Evolutionary conservation across 75 land plant species (phyloP).

Genomic region (Sequoia sempervirens): DNA sequence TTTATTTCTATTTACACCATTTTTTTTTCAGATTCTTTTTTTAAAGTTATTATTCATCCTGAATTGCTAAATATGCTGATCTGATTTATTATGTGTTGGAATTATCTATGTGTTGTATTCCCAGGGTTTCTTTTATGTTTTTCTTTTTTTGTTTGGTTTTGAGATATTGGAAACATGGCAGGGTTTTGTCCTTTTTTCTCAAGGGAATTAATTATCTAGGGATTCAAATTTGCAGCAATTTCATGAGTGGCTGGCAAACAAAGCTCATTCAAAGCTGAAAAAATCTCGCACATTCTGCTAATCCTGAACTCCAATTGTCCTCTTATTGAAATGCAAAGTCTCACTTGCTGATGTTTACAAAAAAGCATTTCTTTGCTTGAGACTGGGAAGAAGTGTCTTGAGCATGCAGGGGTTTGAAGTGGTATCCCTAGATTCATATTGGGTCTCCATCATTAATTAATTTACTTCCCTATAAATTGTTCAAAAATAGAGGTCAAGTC

Average conservation of each 20-base stretch:
- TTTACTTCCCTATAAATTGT: too few species aligned
- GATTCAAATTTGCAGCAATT: constrained; percentile 18
- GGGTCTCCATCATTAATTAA: too few species aligned
- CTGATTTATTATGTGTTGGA: neutral
- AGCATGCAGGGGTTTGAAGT: too few species aligned
- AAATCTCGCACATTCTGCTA: constrained; percentile 40
- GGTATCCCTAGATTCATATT: too few species aligned
- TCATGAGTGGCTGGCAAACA: constrained; percentile 87
- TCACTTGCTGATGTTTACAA: too few species aligned
- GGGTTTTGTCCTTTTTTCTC: neutral
- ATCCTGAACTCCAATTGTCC: constrained; percentile 23
- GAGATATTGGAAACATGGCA: neutral
- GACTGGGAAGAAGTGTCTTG: too few species aligned
- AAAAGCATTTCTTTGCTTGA: too few species aligned
- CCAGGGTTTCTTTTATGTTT: neutral
- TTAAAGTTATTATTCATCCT: neutral
- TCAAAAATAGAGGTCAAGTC: too few species aligned
- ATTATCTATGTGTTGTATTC: neutral
- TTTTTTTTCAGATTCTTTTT: too few species aligned
- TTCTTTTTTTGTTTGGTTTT: neutral
- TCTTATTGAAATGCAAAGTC: too few species aligned
- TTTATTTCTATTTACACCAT: too few species aligned
- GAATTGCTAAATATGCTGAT: neutral
- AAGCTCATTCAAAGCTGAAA: constrained; percentile 71
- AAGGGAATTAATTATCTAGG: too few species aligned